These are phyloP conservation scores for Mycena citricolor DNA, from an alignment of 1,284 basidiomycete species.

Conservation along the genomic window DNA sequence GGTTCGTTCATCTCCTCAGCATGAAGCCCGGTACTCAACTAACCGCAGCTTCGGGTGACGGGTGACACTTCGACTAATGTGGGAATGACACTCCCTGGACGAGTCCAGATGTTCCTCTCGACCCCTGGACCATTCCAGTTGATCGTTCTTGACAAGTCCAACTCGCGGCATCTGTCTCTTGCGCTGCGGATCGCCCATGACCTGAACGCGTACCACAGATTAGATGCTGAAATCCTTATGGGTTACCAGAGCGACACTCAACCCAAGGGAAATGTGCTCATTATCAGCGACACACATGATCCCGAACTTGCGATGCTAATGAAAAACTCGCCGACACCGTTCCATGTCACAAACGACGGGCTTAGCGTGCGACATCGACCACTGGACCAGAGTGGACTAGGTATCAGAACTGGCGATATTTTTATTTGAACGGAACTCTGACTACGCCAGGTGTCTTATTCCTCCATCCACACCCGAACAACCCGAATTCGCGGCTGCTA, in stretches of 20 bases:
- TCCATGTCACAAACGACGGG: conserved; percentile 26
- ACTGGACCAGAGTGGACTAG: conserved; percentile 31
- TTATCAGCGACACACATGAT: conserved; percentile 45
- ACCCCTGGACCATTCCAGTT: conserved; percentile 53
- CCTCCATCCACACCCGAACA: conserved; percentile 64
- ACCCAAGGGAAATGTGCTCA: conserved; percentile 54
- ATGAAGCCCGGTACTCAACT: not conserved
- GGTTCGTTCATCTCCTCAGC: conserved; percentile 15
- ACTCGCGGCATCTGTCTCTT: conserved; percentile 40
- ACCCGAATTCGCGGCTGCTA: conserved; percentile 41
- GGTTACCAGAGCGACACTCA: conserved; percentile 34
- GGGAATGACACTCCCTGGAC: conserved; percentile 43
- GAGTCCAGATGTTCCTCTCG: conserved; percentile 63
- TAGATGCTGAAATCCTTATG: conserved; percentile 61
- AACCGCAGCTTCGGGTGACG: not conserved
- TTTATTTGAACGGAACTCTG: not conserved
- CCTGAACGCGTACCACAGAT: conserved; percentile 64
- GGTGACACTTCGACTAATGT: conserved; percentile 8
- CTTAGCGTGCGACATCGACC: conserved; percentile 28
- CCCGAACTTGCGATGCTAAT: conserved; percentile 30
- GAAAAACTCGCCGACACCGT: conserved; percentile 29
- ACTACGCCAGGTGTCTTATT: conserved; percentile 57
- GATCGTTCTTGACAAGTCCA: conserved; percentile 45
- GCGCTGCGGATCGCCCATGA: conserved; percentile 70
- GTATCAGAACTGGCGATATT: conserved; percentile 14